Conservation (phyloP, 306 rosid genomes). For the Castanea mollissima region DNA sequence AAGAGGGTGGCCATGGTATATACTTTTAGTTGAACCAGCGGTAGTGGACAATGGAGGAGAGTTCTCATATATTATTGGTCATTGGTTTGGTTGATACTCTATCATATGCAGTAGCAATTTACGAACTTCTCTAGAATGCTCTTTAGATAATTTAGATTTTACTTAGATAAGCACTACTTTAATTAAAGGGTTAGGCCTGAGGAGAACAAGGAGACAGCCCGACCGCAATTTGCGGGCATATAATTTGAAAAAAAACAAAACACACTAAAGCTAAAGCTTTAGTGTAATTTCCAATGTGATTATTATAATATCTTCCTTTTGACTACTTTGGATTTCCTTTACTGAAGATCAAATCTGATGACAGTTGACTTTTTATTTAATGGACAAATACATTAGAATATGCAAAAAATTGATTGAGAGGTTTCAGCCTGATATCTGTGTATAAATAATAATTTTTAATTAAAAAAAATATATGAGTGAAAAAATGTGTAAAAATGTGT, state of each 20-base stretch:
- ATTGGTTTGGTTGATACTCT: too few relatives aligned
- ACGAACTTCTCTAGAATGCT: too few relatives aligned
- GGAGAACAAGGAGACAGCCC: too few relatives aligned
- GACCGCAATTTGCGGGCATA: background rate
- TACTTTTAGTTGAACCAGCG: background rate
- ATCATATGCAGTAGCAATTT: too few relatives aligned
- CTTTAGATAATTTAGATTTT: too few relatives aligned
- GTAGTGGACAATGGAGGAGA: background rate
- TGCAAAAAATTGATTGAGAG: background rate
- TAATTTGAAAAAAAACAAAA: background rate
- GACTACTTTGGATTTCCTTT: slow-evolving; percentile 13
- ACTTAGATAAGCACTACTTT: too few relatives aligned
- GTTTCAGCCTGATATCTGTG: background rate
- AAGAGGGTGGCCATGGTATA: background rate
- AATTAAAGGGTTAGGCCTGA: too few relatives aligned
- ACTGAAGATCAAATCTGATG: slow-evolving; percentile 13
- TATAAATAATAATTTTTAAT: too few relatives aligned
- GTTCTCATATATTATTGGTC: background rate
- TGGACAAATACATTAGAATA: background rate
- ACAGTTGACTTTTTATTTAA: slow-evolving; percentile 14
- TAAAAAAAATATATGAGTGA: too few relatives aligned
- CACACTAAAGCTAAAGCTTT: background rate
- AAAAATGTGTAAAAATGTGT: too few relatives aligned
- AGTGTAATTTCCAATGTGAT: background rate
- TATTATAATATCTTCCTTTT: background rate